Conservation (phyloP, 1,284 basidiomycete genomes). For the Marasmius sp. region DNA sequence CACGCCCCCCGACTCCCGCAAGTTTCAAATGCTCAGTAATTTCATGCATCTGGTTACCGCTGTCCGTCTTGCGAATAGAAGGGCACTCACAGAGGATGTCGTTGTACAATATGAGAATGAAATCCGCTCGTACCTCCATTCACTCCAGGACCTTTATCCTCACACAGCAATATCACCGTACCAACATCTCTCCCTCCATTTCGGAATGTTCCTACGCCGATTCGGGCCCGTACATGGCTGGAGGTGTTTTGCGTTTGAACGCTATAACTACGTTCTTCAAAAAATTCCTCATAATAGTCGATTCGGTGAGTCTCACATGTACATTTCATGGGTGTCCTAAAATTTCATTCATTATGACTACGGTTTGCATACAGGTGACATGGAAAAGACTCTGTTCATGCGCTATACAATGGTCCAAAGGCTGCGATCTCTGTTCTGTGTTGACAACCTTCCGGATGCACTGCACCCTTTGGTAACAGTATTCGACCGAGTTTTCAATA, state of each 20-base stretch:
- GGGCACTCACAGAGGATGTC: conserved; percentile 15
- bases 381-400: conserved; percentile 27
- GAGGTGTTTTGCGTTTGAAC: conserved; percentile 37
- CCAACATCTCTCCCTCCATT: conserved; percentile 38
- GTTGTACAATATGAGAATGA: conserved; percentile 25
- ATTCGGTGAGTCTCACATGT: too few species aligned
- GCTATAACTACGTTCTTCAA: conserved; percentile 33
- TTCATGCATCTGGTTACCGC: conserved; percentile 37
- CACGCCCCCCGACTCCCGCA: conserved; percentile 5
- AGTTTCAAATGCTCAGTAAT: conserved; percentile 31
- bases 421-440: conserved; percentile 17
- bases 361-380: conserved; percentile 27
- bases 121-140: conserved; percentile 29
- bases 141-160: conserved; percentile 29
- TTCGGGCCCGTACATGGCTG: conserved; percentile 37
- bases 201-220: conserved; percentile 20
- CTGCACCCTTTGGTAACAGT: conserved; percentile 10
- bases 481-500: conserved; percentile 9
- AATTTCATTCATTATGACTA: too few species aligned
- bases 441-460: not conserved
- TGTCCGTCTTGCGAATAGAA: conserved; percentile 27
- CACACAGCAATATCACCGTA: conserved; percentile 29
- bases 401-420: conserved; percentile 24
- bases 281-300: conserved; percentile 27
- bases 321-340: too few species aligned